Evolutionary conservation across 306 rosid species (phyloP), one percentile per base, ranked within the genome.

Genomic region (Macrotyloma uniflorum): DNA sequence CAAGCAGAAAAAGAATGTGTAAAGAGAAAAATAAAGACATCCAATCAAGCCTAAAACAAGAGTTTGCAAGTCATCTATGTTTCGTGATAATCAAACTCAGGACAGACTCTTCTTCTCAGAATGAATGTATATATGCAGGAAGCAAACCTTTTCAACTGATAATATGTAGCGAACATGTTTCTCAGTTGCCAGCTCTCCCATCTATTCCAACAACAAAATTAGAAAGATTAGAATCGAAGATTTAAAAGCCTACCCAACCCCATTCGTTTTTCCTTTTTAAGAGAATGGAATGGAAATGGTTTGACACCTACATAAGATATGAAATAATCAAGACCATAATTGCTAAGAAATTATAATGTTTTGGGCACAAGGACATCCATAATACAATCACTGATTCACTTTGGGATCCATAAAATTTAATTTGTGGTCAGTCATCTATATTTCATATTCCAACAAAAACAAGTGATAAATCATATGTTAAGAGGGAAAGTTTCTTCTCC

Each of bases 141-240:
- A 69, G 33, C 79, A 14, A 2, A 90, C 97, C 97, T 92, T 88
- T 85, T 88, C 95, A 38, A 87, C 84, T 0, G 95, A 89, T 64
- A 90, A 58, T 46, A 92, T 89, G 74, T 88, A 94, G 26, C 72
- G 70, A 59, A 82, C 98, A 77, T 90, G 95, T 68, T 94, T 92
- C 65, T 82, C 92, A 64, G 92, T 30, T 15, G 82, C 97, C 51
- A 92, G 84, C 65, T 89, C 92, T 62, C 76, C 97, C 95, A 94
- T 94, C 90, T 82, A 43, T 20, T 20, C 38, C 70, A 50, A 54
- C 64, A 54, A 53, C n/a, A 70, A 24, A 1, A 26, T 26, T 22
- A 24, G 22, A 26, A 59, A 59, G 12, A 59, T 59, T 28, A 59
- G 67, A 59, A 59, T 30, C 67, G 32, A 15, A 28, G 16, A 23